phyloP scores from a whole-genome alignment of 345 rosid species.

The Citrus hindsii region DNA sequence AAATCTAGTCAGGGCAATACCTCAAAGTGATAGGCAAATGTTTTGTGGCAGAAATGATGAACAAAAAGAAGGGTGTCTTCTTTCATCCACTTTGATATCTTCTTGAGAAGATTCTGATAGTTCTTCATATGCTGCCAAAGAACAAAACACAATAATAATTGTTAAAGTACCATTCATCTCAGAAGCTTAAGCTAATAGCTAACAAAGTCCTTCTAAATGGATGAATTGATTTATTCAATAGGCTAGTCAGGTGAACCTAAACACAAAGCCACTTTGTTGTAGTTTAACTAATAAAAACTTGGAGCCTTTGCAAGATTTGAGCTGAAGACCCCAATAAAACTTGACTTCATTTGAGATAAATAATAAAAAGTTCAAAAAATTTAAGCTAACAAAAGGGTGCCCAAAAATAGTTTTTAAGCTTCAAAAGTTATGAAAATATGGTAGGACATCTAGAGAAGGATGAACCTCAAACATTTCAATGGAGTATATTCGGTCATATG shows the following conservation, averaged over 20 bases:
- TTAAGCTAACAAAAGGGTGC: not conserved
- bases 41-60: slow-evolving; percentile 83
- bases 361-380: not conserved
- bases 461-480: slow-evolving; percentile 90
- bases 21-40: slow-evolving; percentile 88
- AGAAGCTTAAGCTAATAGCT: not conserved
- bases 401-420: not conserved
- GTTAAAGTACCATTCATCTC: not conserved
- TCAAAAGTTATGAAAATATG: not conserved
- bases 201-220: not conserved
- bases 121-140: slow-evolving; percentile 80
- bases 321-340: not conserved
- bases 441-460: not conserved
- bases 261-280: not conserved
- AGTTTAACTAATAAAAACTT: not conserved
- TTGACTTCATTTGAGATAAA: no score
- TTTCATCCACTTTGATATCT: slow-evolving; percentile 85
- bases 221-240: not conserved
- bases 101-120: slow-evolving; percentile 65
- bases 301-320: not conserved
- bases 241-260: not conserved
- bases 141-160: not conserved
- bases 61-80: slow-evolving; percentile 71
- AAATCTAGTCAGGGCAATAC: slow-evolving; percentile 23
- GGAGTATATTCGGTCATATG: slow-evolving; percentile 66